These are phyloP conservation scores for Stevia rebaudiana DNA, from an alignment of 140 eudicot species.

Conservation along the genomic window DNA sequence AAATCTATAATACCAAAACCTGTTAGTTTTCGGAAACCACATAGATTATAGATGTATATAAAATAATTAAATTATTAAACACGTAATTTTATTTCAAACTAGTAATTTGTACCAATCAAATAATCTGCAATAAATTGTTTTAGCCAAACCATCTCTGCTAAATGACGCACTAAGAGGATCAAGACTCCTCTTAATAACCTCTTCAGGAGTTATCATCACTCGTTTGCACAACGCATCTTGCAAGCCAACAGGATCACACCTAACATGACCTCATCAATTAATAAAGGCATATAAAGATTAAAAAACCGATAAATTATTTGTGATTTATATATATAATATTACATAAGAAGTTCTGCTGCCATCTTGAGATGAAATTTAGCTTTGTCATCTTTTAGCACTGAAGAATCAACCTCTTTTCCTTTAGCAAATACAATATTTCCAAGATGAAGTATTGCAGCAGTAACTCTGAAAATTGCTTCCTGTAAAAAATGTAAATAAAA, in stretches of 20 bases:
- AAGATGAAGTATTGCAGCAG: slow-evolving; percentile 94
- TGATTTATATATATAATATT: slow-evolving; percentile 24
- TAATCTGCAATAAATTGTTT: slow-evolving; percentile 80
- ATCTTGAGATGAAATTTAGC: slow-evolving; percentile 87
- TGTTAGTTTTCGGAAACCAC: too few relatives aligned
- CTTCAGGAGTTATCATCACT: slow-evolving; percentile 99
- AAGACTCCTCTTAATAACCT: slow-evolving; percentile 88
- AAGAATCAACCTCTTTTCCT: slow-evolving; percentile 93
- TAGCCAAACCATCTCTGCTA: slow-evolving; percentile 97
- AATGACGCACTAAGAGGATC: slow-evolving; percentile 89
- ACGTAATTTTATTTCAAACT: slow-evolving; percentile 3
- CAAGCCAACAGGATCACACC: slow-evolving; percentile 84
- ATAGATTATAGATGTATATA: too few relatives aligned
- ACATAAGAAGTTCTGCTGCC: slow-evolving; percentile 90
- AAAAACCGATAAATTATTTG: slow-evolving; percentile 7
- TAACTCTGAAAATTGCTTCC: slow-evolving; percentile 99
- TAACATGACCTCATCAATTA: slow-evolving; percentile 23
- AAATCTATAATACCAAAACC: too few relatives aligned
- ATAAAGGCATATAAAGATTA: slow-evolving; percentile 14
- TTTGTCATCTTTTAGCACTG: slow-evolving; percentile 73
- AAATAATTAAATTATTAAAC: not conserved
- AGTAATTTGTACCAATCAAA: slow-evolving; percentile 71
- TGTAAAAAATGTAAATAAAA: slow-evolving; percentile 25
- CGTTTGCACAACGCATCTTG: slow-evolving; percentile 94
- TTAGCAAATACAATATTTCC: slow-evolving; percentile 88